Percentiles rank a stretch among this genome's conserved stretches.
Evolutionary conservation across 352 stramenopile species (phyloP).

Genomic region (Phytopythium sindhum): DNA sequence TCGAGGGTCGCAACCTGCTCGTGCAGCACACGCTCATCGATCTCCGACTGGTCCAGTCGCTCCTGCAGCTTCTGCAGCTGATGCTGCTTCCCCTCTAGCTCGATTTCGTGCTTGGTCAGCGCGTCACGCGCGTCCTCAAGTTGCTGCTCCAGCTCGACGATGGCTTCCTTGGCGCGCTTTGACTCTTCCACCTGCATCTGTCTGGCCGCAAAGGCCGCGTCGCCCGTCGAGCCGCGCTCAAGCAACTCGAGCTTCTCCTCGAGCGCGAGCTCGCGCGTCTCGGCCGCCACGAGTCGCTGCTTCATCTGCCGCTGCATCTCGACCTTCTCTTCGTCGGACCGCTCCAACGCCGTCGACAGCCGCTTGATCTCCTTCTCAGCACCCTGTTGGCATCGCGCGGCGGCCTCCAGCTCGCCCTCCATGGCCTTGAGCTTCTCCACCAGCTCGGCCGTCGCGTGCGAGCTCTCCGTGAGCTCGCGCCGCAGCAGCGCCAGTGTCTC

Average conservation of each 20-base stretch:
- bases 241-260: conserved; percentile 36
- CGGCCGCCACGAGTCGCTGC: conserved; percentile 40
- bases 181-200: conserved; percentile 14
- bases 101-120: conserved; percentile 12
- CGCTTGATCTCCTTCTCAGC: conserved; percentile 34
- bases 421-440: conserved; percentile 35
- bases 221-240: conserved; percentile 6
- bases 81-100: conserved; percentile 19
- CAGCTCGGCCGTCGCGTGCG: conserved; percentile 30
- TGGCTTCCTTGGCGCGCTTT: conserved; percentile 14
- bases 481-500: conserved; percentile 53
- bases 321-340: conserved; percentile 46
- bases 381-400: conserved; percentile 18
- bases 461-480: conserved; percentile 48
- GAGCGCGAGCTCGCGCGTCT: conserved; percentile 34
- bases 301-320: conserved; percentile 63
- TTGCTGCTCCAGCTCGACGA: background rate
- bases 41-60: conserved; percentile 12
- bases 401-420: conserved; percentile 21
- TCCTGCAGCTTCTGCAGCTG: conserved; percentile 20
- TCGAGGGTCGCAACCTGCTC: conserved; percentile 30
- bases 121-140: background rate
- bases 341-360: conserved; percentile 24
- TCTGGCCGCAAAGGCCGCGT: background rate
- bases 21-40: conserved; percentile 15